Conservation (phyloP, 164 flowering plant species). For the Umbilicus rupestris region DNA sequence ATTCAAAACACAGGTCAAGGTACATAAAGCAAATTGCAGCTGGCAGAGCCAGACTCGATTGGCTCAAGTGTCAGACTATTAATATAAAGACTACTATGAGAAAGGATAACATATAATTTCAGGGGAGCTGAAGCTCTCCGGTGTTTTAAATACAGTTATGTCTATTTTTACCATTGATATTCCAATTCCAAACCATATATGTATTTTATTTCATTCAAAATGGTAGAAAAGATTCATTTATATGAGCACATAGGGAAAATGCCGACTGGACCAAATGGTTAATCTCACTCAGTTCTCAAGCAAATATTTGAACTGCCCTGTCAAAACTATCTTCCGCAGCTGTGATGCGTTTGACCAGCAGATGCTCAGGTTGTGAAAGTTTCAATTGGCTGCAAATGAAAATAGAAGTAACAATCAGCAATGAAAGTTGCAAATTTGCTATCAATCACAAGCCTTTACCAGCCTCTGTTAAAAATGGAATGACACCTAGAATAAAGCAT, state of each 20-base stretch:
- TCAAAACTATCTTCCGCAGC: conserved; percentile 77
- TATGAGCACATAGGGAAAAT: neutral
- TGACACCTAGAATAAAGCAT: too few species aligned
- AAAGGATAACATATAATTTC: too few species aligned
- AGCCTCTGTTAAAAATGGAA: too few species aligned
- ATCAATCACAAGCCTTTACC: neutral
- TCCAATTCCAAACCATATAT: too few species aligned
- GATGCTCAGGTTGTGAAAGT: conserved; percentile 69
- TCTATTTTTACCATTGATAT: neutral
- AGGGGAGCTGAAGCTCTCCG: too few species aligned
- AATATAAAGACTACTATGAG: too few species aligned
- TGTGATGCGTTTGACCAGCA: conserved; percentile 57
- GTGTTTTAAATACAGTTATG: neutral
- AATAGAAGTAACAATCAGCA: conserved; percentile 4
- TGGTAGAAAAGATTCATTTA: neutral
- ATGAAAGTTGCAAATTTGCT: neutral
- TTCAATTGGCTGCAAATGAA: conserved; percentile 74
- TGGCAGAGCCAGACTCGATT: too few species aligned
- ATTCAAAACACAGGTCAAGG: too few species aligned
- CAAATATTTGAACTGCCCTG: conserved; percentile 63
- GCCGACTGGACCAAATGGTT: neutral
- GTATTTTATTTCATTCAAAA: neutral
- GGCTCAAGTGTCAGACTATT: too few species aligned
- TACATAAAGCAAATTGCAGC: too few species aligned
- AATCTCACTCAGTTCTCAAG: conserved; percentile 21